Conservation (phyloP, 345 rosid species). For the Salix suchowensis region DNA sequence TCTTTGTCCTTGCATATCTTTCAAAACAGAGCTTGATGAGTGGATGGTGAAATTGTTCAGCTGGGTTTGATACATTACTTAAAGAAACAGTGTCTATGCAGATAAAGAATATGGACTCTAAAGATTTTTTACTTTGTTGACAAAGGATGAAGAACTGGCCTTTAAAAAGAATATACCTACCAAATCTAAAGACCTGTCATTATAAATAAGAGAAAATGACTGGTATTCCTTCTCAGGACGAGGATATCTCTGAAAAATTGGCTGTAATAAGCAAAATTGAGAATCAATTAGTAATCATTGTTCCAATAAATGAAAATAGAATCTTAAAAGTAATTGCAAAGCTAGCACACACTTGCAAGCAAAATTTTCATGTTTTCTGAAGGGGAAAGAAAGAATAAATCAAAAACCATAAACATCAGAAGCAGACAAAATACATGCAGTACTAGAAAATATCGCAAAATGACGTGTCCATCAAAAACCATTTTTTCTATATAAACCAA, state of each 20-base stretch:
- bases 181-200: slow-evolving; percentile 28
- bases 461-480: neutral
- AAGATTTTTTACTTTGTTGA: neutral
- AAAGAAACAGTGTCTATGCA: neutral
- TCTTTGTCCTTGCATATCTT: slow-evolving; percentile 69
- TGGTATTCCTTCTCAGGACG: slow-evolving; percentile 32
- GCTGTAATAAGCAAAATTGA: slow-evolving; percentile 19
- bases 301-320: neutral
- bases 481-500: neutral
- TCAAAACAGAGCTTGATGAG: neutral
- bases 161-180: slow-evolving; percentile 11
- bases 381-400: neutral
- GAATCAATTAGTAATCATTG: neutral
- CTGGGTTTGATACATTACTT: neutral
- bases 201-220: slow-evolving; percentile 29
- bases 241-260: slow-evolving; percentile 30
- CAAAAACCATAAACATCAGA: slow-evolving; percentile 2
- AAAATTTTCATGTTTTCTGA: neutral
- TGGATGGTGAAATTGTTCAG: neutral
- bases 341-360: neutral
- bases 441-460: neutral
- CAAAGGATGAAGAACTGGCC: neutral
- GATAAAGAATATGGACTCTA: neutral
- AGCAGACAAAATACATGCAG: neutral
- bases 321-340: neutral